phyloP scores from a whole-genome alignment of 768 basidiomycete genomes.

The Xanthoconium stramineum region DNA sequence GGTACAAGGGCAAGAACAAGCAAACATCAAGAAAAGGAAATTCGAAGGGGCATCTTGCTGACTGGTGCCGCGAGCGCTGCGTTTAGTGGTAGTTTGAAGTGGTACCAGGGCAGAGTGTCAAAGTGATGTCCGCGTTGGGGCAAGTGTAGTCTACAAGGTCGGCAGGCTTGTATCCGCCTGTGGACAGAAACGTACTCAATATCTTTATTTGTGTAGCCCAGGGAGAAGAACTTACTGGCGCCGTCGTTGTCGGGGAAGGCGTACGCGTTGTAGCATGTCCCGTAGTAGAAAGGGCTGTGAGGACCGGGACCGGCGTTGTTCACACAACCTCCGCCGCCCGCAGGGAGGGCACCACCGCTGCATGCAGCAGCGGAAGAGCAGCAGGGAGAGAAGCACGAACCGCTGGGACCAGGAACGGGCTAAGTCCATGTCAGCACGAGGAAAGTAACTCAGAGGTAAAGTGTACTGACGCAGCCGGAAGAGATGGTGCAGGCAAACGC shows the following conservation, averaged over 20 bases:
- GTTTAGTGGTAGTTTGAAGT: slow-evolving; percentile 16
- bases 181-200: neutral
- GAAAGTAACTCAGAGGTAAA: neutral
- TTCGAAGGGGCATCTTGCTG: too few relatives aligned
- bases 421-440: slow-evolving; percentile 6
- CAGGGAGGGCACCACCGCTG: slow-evolving; percentile 27
- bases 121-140: slow-evolving; percentile 24
- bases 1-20: too few relatives aligned
- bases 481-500: slow-evolving; percentile 29
- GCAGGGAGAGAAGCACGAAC: slow-evolving; percentile 29
- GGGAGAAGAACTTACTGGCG: slow-evolving; percentile 13
- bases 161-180: slow-evolving; percentile 28
- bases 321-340: slow-evolving; percentile 26
- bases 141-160: slow-evolving; percentile 31
- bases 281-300: slow-evolving; percentile 29
- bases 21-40: too few relatives aligned
- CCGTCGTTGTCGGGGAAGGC: slow-evolving; percentile 35
- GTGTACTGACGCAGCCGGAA: slow-evolving; percentile 29
- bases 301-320: slow-evolving; percentile 30
- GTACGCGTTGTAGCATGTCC: slow-evolving; percentile 29
- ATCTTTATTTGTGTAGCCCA: neutral
- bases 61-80: too few relatives aligned
- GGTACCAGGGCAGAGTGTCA: slow-evolving; percentile 29
- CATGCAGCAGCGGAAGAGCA: slow-evolving; percentile 30
- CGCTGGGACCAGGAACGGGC: slow-evolving; percentile 28